phyloP scores from a whole-genome alignment of 495 filamentous ascomycete species.

The Lasiosphaeriaceae sp. region DNA sequence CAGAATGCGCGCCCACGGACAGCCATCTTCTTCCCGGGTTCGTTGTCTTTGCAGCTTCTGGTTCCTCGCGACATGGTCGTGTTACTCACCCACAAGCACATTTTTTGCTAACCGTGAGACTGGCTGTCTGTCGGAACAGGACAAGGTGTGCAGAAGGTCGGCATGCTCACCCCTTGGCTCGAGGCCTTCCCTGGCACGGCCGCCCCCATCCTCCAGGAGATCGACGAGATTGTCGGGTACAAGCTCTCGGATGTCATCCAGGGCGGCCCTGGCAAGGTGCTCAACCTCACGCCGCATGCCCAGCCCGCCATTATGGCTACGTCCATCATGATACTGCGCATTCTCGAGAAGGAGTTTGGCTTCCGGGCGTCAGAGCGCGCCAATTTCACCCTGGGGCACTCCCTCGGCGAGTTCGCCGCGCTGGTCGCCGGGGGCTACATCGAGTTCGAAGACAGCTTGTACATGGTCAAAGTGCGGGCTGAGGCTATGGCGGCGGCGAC shows the following conservation, averaged over 20 bases:
- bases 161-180: slow-evolving; percentile 84
- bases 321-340: slow-evolving; percentile 82
- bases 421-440: slow-evolving; percentile 80
- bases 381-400: slow-evolving; percentile 86
- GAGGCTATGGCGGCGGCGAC: slow-evolving; percentile 83
- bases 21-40: slow-evolving; percentile 83
- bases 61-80: too few species aligned
- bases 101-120: too few species aligned
- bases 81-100: too few species aligned
- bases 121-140: slow-evolving; percentile 46
- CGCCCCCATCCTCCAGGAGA: slow-evolving; percentile 68
- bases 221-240: slow-evolving; percentile 69
- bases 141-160: slow-evolving; percentile 90
- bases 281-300: slow-evolving; percentile 81
- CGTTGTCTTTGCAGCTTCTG: slow-evolving; percentile 21
- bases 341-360: slow-evolving; percentile 80
- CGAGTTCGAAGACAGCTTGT: slow-evolving; percentile 69
- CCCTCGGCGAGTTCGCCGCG: slow-evolving; percentile 91
- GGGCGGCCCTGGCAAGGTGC: slow-evolving; percentile 65
- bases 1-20: slow-evolving; percentile 53
- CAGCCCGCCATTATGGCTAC: slow-evolving; percentile 97
- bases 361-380: slow-evolving; percentile 65
- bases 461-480: slow-evolving; percentile 71
- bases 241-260: slow-evolving; percentile 73
- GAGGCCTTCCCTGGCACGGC: slow-evolving; percentile 76